Base-by-base conservation (phyloP, 83 land plant genomes). In the Picea abies region DNA sequence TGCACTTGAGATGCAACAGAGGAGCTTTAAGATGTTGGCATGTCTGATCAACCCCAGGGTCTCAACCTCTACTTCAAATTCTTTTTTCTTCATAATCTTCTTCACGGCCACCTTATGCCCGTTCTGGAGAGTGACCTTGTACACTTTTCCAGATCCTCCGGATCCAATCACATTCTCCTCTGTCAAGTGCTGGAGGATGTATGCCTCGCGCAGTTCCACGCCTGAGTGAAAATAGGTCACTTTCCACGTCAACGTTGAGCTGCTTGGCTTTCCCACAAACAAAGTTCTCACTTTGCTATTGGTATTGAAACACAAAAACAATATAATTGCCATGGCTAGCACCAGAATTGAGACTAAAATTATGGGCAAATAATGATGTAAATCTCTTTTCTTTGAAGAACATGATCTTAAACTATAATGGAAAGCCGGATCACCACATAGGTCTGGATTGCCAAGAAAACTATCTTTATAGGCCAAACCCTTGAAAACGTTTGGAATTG, bases 61-160 rank as follows among this genome's bases (percentile, higher is more conserved):
- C 49, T 72, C 71, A 35, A 86, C 68, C 81, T 86, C 88, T 47
- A 85, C 63, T 60, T 76, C 47, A 60, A 86, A 81, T 56, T 80
- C 88, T 61, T 84, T 83, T 76, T 41, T 47, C 1, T 56, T 76
- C 86, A 83, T 86, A 0, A 94, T 86, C 84, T 92, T 94, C 84
- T 94, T 94, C 70, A 94, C 92, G 3, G 97, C 97, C 25, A 91
- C 92, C 4, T 35, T 68, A 26, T 89, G 86, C 3, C 91, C 91
- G 23, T 84, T 90, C 44, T 65, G 87, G 2, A 94, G 87, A 22
- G 77, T 23, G 29, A 86, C 84, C 16, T 85, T 85, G 67, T 89
- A 89, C 6, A 86, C 91, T 58, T 82, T 86, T 44, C 91, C 91
- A 2, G 84, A 63, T 0, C 91, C 91, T 10, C 91, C 91, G 20